Percentiles rank a stretch among this genome's conserved stretches.
phyloP scores from a whole-genome alignment of 2,329 filamentous ascomycete species.

The Claviceps monticola region DNA sequence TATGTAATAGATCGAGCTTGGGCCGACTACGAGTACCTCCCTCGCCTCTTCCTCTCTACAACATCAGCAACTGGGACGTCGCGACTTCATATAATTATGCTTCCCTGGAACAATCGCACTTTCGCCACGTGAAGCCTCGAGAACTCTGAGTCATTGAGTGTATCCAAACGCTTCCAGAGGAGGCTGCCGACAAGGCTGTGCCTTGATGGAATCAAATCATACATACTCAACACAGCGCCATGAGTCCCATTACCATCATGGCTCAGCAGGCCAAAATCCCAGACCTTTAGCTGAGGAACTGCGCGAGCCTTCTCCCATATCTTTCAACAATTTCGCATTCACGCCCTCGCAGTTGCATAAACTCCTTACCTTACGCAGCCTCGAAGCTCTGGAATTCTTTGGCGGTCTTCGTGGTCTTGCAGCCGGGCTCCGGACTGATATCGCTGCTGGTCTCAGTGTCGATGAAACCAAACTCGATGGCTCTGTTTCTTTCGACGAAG shows the following conservation, averaged over 20 bases:
- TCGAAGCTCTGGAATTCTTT: constrained; percentile 33
- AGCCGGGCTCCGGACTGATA: constrained; percentile 34
- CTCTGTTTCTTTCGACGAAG: constrained; percentile 34
- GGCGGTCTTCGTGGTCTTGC: constrained; percentile 41
- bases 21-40: not conserved
- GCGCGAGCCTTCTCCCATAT: constrained; percentile 12
- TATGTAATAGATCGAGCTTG: not conserved
- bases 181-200: not conserved
- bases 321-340: constrained; percentile 37
- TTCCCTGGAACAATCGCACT: not conserved
- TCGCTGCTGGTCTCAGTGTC: constrained; percentile 31
- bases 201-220: constrained; percentile 5
- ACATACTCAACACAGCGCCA: not conserved
- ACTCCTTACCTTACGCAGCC: constrained; percentile 35
- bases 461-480: constrained; percentile 35
- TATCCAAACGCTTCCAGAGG: not conserved
- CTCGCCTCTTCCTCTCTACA: not conserved
- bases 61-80: not conserved
- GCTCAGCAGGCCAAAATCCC: constrained; percentile 5
- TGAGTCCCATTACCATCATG: constrained; percentile 5
- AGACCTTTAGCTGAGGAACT: constrained; percentile 12
- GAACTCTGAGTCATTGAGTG: not conserved
- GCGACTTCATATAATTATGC: not conserved
- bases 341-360: constrained; percentile 39
- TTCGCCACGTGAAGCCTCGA: not conserved